Evolutionary conservation across 352 stramenopile species (phyloP), one percentile per base, ranked within the genome.

Genomic region (Thalassiosira exigua): DNA sequence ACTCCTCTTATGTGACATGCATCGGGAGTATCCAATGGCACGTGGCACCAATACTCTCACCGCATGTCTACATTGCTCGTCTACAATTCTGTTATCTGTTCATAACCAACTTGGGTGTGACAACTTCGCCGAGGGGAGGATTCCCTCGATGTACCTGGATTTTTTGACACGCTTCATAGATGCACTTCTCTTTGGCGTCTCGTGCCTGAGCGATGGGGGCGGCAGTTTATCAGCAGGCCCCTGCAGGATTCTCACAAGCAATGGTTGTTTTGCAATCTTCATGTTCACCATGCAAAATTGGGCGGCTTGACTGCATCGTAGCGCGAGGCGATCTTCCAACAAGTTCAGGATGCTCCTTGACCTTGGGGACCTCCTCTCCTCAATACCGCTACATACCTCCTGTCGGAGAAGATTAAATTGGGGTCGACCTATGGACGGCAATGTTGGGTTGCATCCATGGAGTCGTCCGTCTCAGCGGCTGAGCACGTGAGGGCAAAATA

Each of bases 231-330:
- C 26, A 9, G 48, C 4, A 32, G 59, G 3, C 48, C 76, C 0
- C 42, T 72, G 0, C 21, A 56, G 12, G 51, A 72, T 2, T 68
- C 66, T 2, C 73, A 82, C 22, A 39, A 70, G n/a, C 74, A 82
- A 48, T 82, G 74, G 66, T 21, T 77, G 0, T 75, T 67, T 39
- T 11, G 51, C 0, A 82, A 82, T 53, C 0, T 41, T 0, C 30
- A 26, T 0, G 27, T 82, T 2, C 58, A 82, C 26, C 53, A 41
- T 7, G 36, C 30, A n/a, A 44, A 44, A 14, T 14, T 44, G 36
- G 36, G 14, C 7, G 36, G 36, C 36, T 14, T 44, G 36, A 44
- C 36, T 44, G 36, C 7, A 14, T 7, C 36, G 7, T 14, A 44
- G 36, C 36, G 14, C 14, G 36, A 44, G 14, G 36, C 7, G 36